Conservation (phyloP, 768 basidiomycete genomes). For the Collybia sordida region DNA sequence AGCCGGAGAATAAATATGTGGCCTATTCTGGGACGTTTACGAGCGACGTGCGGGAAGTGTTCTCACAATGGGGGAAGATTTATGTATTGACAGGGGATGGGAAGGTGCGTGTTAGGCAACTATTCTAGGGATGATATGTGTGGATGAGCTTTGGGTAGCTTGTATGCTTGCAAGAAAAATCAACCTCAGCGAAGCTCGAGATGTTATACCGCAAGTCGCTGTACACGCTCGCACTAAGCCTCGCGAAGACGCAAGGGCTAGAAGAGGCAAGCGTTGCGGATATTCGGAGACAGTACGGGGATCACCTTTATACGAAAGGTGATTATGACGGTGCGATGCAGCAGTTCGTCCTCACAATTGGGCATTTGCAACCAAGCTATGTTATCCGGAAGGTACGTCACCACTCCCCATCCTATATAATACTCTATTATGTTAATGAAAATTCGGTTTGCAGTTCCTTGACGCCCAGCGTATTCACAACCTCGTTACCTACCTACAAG, state of each 20-base stretch:
- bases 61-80: slow-evolving; percentile 79
- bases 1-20: slow-evolving; percentile 89
- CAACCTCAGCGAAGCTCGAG: slow-evolving; percentile 82
- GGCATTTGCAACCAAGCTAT: slow-evolving; percentile 88
- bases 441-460: slow-evolving; percentile 65
- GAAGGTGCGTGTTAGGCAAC: slow-evolving; percentile 44
- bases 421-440: neutral
- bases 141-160: slow-evolving; percentile 39
- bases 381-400: slow-evolving; percentile 87
- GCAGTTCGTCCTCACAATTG: slow-evolving; percentile 89
- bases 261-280: slow-evolving; percentile 78
- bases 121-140: neutral
- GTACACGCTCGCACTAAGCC: slow-evolving; percentile 77
- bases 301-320: slow-evolving; percentile 85
- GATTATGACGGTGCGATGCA: slow-evolving; percentile 94
- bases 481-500: slow-evolving; percentile 94
- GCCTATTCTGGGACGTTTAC: slow-evolving; percentile 81
- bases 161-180: slow-evolving; percentile 68
- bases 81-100: slow-evolving; percentile 81
- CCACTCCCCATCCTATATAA: neutral
- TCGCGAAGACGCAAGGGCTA: slow-evolving; percentile 79
- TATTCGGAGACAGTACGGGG: slow-evolving; percentile 88
- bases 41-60: slow-evolving; percentile 79
- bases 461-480: slow-evolving; percentile 96
- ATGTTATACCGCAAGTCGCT: slow-evolving; percentile 78